Evolutionary conservation across 495 filamentous ascomycete genomes (phyloP), one percentile per base, ranked within the genome.

Genomic region (Staphylotrichum tortipilum): DNA sequence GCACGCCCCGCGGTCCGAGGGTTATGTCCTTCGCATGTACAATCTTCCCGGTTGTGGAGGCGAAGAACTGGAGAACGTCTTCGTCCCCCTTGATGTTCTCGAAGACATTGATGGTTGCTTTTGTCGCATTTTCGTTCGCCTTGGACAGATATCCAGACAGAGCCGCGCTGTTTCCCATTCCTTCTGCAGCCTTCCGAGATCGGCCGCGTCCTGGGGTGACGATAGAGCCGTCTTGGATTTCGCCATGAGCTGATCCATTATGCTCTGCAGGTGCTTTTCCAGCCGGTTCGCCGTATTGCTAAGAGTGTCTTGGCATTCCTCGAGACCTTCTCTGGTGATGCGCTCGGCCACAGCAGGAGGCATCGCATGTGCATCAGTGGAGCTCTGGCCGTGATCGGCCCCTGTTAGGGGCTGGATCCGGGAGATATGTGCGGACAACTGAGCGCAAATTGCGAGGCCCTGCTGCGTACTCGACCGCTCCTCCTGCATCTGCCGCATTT

Each of bases 381-480:
- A 50, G 12, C 23, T 14, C 35, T 26, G 35, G 33, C 24, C 26
- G 46, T 23, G 24, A 29, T 49, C 37, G 7, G 46, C 35, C 11
- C 15, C 34, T 28, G 41, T 21, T 18, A 22, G 29, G 24, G 60
- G 56, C 47, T 52, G 49, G 47, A 66, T 50, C 23, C 54, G 53
- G 10, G 39, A 56, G 48, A 73, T 65, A 29, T 72, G 64, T 14
- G 52, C 53, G 9, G 63, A 69, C 28, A 72, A 46, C 39, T 66
- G 50, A 23, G 60, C 49, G 57, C 69, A 73, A 37, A 75, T 72
- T 47, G 62, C 49, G 37, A 75, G 68, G 52, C 68, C 72, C 48
- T 72, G 62, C 55, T 73, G 53, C 30, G 69, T 68, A 45, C 66
- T 70, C 28, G 58, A 36, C 44, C 61, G 66, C 54, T 75, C 70